phyloP scores from a whole-genome alignment of 2,329 filamentous ascomycete species.

The Fusarium sp. region DNA sequence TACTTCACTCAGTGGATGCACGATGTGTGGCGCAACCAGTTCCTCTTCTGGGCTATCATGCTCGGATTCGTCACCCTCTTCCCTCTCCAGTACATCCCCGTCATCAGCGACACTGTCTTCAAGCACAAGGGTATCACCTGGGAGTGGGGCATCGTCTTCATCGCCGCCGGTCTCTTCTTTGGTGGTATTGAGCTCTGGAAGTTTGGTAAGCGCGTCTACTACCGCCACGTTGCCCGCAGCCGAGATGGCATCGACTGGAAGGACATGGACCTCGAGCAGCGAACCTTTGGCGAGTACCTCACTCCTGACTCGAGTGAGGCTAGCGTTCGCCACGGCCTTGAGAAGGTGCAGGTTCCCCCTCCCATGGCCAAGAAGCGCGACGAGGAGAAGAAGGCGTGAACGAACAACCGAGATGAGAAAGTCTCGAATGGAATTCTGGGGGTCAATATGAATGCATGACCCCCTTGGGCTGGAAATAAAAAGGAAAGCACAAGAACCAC shows the following conservation, averaged over 20 bases:
- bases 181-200: conserved; percentile 70
- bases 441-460: not conserved
- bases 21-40: conserved; percentile 78
- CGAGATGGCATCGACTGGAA: conserved; percentile 48
- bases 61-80: conserved; percentile 62
- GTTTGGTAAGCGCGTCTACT: conserved; percentile 64
- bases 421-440: not conserved
- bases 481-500: conserved; percentile 6
- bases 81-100: conserved; percentile 68
- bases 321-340: conserved; percentile 43
- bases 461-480: not conserved
- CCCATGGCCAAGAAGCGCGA: conserved; percentile 15
- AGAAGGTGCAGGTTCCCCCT: conserved; percentile 36
- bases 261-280: conserved; percentile 55
- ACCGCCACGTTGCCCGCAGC: conserved; percentile 43
- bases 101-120: conserved; percentile 69
- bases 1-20: conserved; percentile 75
- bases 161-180: conserved; percentile 67
- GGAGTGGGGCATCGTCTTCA: conserved; percentile 73
- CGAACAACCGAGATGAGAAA: not conserved
- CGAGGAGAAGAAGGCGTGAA: conserved; percentile 39
- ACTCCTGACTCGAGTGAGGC: conserved; percentile 43
- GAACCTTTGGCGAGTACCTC: conserved; percentile 55
- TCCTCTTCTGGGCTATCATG: conserved; percentile 74
- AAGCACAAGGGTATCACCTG: conserved; percentile 70